Base-by-base conservation (phyloP, 2,329 filamentous ascomycete genomes). In the Fusarium pseudoanthophilum region DNA sequence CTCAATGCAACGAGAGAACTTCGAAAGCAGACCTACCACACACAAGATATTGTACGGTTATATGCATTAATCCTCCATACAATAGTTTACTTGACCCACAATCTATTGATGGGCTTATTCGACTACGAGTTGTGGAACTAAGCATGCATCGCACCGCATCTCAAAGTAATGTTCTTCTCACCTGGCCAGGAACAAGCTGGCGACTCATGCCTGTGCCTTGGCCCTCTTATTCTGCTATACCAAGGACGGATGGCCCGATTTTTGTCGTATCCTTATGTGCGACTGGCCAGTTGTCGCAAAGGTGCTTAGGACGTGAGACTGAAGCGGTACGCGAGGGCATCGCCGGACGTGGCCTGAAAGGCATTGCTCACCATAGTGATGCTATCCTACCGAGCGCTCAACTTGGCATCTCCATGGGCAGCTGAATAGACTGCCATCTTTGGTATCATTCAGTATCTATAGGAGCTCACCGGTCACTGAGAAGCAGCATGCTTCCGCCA, bases 181-280 rank as follows among this genome's bases (percentile, higher is more conserved):
- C 34, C 18, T 3, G 5, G 24, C 2, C 34, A 37, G 24, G 24
- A 40, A 10, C 51, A 40, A 53, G 14, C 7, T 21, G 4, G 51
- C 24, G 24, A 18, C 18, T 39, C 24, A 28, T 28, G 0, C 10
- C 11, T 18, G 10, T 5, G 24, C 5, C 24, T n/a, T 28, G 10
- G 10, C 20, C 10, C 20, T 26, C n/a, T 15, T 15, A 7, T 28
- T 39, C 20, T n/a, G 10, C 34, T 28, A 16, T 21, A 18, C 11
- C 2, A 21, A 16, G 8, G 7, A 32, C 10, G 0, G 4, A 34
- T 24, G 4, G 48, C 3, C 5, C 18, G 4, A 20, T 2, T 5
- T 13, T 37, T 37, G 30, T 26, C 13, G 8, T 11, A 36, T 34
- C 48, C 24, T 34, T 6, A 20, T 20, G 18, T 20, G 16, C 16